A percentile compares a stretch with the other conserved stretches of the same genome.
Evolutionary conservation across 73 alveolate genomes (phyloP).

Genomic region (Blepharisma stoltei): DNA sequence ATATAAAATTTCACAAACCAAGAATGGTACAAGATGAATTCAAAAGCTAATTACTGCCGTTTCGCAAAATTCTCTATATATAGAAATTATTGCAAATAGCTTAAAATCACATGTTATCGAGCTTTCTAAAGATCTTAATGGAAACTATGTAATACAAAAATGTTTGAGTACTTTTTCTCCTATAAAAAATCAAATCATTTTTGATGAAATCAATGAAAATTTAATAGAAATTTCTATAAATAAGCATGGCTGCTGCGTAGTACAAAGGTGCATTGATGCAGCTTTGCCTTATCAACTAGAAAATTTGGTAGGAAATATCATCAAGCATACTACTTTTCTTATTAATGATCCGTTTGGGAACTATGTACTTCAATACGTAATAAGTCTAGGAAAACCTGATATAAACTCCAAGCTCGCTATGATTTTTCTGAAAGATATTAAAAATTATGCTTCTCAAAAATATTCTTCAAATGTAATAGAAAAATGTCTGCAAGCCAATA

Average conservation of each 20-base stretch:
- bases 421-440: background rate
- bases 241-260: slow-evolving; percentile 78
- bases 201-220: slow-evolving; percentile 56
- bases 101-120: slow-evolving; percentile 40
- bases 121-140: slow-evolving; percentile 65
- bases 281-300: slow-evolving; percentile 41
- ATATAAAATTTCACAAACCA: slow-evolving; percentile 47
- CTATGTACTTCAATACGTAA: slow-evolving; percentile 62
- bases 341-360: slow-evolving; percentile 76
- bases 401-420: background rate
- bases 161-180: slow-evolving; percentile 43
- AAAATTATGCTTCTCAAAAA: background rate
- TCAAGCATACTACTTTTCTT: slow-evolving; percentile 41
- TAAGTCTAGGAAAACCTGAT: background rate
- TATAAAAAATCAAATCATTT: slow-evolving; percentile 47
- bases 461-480: background rate
- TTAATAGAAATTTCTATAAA: slow-evolving; percentile 59
- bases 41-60: slow-evolving; percentile 45
- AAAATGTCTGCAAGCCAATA: background rate
- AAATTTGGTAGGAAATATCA: slow-evolving; percentile 49
- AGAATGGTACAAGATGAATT: slow-evolving; percentile 79
- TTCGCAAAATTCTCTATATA: background rate
- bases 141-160: slow-evolving; percentile 71
- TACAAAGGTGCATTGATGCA: slow-evolving; percentile 67
- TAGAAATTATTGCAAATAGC: slow-evolving; percentile 33